Evolutionary conservation across 805 yeast genomes (phyloP), one percentile per base, ranked within the genome.

Genomic region (Candida awuae): DNA sequence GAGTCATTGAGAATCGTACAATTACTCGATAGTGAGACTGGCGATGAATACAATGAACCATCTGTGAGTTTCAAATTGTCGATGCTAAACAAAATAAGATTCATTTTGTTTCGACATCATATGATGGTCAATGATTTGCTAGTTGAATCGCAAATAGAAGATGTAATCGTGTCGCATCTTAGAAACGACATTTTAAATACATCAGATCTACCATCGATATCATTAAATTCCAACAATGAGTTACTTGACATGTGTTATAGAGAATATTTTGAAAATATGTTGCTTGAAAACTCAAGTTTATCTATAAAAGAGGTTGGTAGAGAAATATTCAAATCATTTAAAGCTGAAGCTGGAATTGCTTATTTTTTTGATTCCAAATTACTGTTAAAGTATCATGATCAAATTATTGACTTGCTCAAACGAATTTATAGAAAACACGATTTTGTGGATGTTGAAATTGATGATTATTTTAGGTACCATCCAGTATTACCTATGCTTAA

Each of bases 401-500:
- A 33, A 15, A 38, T 46, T 12, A 23, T 38, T 3, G 32, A 29
- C 17, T 19, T 43, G 1, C 28, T 46, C 21, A 43, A 35, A 27
- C 25, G 33, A 27, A 32, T 34, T 21, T 43, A 37, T 14, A 19
- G 40, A 13, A 43, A 40, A 20, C 43, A 43, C 21, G 38, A 33
- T 1, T 22, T 31, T 4, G 22, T 45, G 3, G 41, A 28, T 22
- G 36, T 20, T 4, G 25, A 36, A 10, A 44, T 58, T 8, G 54
- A 52, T n/a, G 45, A 48, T 1, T 56, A 45, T 36, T 51, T 44
- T 37, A 45, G 48, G 1, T 32, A 46, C 17, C 43, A 51, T 21
- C 62, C 62, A 1, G 48, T 58, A 0, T 40, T 58, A 4, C 57
- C 61, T 1, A 47, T 55, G 6, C 25, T 58, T 17, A 44, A 40